Percentiles rank a stretch among this genome's conserved stretches.
These are phyloP conservation scores for Malus domestica DNA, from an alignment of 306 rosid species.

Conservation along the genomic window DNA sequence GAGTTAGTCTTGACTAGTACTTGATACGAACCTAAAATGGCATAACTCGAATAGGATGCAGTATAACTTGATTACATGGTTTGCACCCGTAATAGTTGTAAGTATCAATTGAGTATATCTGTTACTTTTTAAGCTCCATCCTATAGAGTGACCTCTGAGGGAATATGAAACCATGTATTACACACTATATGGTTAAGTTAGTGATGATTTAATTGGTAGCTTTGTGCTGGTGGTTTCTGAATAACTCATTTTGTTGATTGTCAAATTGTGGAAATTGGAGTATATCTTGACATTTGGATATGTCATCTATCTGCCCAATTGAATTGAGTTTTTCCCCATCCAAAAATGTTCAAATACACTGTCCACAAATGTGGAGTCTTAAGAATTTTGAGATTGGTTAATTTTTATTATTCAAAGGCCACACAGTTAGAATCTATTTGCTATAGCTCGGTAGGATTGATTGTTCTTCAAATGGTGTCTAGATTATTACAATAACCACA, in stretches of 20 bases:
- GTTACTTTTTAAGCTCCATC: background rate
- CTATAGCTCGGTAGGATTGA: background rate
- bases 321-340: background rate
- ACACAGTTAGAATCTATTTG: background rate
- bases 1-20: background rate
- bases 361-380: background rate
- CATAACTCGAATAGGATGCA: background rate
- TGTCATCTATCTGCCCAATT: too few relatives aligned
- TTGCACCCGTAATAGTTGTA: background rate
- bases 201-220: too few relatives aligned
- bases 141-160: background rate
- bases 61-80: background rate
- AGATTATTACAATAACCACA: background rate
- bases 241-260: too few relatives aligned
- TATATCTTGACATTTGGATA: too few relatives aligned
- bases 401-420: background rate
- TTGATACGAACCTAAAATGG: background rate
- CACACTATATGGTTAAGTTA: too few relatives aligned
- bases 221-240: too few relatives aligned
- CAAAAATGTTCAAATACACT: background rate
- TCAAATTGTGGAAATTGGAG: too few relatives aligned
- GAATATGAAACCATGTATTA: background rate
- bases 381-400: background rate
- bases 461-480: background rate
- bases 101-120: background rate